phyloP scores from a whole-genome alignment of 129 eudicot genomes.

The Centella asiatica region DNA sequence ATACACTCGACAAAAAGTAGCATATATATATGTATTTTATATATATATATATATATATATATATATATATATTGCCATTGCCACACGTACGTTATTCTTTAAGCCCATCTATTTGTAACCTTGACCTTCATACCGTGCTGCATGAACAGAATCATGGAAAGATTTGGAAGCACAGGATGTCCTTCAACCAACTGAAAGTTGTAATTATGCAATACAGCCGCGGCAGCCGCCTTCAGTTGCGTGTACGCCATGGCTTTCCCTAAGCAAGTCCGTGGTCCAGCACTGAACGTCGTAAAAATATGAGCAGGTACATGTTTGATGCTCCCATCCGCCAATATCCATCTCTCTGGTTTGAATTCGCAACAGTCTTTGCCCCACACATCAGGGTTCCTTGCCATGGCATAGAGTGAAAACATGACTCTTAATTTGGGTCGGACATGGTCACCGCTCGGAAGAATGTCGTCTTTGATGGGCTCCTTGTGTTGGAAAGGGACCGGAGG shows the following conservation, averaged over 20 bases:
- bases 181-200: slow-evolving; percentile 20
- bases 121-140: slow-evolving; percentile 24
- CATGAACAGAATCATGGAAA: slow-evolving; percentile 22
- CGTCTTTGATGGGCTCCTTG: neutral
- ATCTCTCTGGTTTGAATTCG: slow-evolving; percentile 27
- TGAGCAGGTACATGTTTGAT: slow-evolving; percentile 16
- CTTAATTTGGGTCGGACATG: neutral
- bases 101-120: neutral
- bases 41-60: too few species aligned
- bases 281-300: slow-evolving; percentile 22
- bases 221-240: slow-evolving; percentile 23
- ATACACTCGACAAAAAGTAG: too few species aligned
- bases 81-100: too few species aligned
- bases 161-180: slow-evolving; percentile 15
- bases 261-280: slow-evolving; percentile 26
- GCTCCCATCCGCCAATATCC: slow-evolving; percentile 2
- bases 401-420: slow-evolving; percentile 16
- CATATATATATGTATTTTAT: too few species aligned
- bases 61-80: too few species aligned
- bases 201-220: slow-evolving; percentile 14
- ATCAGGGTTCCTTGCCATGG: slow-evolving; percentile 13
- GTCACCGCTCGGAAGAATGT: slow-evolving; percentile 23
- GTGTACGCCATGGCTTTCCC: slow-evolving; percentile 19
- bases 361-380: slow-evolving; percentile 31
- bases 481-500: slow-evolving; percentile 15